These are phyloP conservation scores for Gnomoniopsis smithogilvyi DNA, from an alignment of 2,329 filamentous ascomycete species.

Conservation along the genomic window DNA sequence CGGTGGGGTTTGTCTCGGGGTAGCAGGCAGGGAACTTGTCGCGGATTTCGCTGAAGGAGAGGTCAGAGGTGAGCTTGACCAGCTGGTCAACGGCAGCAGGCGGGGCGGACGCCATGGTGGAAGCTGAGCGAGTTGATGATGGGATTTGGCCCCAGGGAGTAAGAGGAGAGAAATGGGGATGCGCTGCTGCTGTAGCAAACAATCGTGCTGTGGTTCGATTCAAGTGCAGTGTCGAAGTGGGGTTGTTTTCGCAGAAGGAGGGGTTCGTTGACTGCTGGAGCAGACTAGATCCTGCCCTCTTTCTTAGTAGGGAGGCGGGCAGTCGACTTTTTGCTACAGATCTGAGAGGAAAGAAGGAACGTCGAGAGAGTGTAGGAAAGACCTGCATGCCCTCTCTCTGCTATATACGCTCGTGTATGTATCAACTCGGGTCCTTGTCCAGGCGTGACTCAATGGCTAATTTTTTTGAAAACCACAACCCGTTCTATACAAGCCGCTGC, in stretches of 20 bases:
- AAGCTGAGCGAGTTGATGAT: slow-evolving; percentile 13
- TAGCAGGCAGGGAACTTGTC: slow-evolving; percentile 54
- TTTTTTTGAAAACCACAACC: neutral
- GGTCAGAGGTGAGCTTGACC: slow-evolving; percentile 30
- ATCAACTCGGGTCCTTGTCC: neutral
- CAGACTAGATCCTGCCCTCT: neutral
- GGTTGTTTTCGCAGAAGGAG: slow-evolving; percentile 13
- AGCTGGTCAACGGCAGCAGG: slow-evolving; percentile 29
- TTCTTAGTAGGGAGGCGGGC: neutral
- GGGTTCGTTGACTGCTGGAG: slow-evolving; percentile 5
- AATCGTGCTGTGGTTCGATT: neutral
- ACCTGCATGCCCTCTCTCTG: slow-evolving; percentile 14
- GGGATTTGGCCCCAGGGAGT: neutral
- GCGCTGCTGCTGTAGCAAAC: neutral
- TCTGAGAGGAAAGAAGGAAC: neutral
- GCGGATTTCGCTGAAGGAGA: slow-evolving; percentile 32
- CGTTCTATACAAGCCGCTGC: neutral
- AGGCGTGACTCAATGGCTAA: slow-evolving; percentile 15
- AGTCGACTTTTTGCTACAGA: neutral
- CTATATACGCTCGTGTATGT: neutral
- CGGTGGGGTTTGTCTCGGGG: slow-evolving; percentile 70
- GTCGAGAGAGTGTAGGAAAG: slow-evolving; percentile 7
- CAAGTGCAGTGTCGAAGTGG: slow-evolving; percentile 11
- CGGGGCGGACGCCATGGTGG: slow-evolving; percentile 14
- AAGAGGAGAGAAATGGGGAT: neutral